Evolutionary conservation across 176 grass and related monocot genomes (phyloP).

Genomic region (Otatea glauca): DNA sequence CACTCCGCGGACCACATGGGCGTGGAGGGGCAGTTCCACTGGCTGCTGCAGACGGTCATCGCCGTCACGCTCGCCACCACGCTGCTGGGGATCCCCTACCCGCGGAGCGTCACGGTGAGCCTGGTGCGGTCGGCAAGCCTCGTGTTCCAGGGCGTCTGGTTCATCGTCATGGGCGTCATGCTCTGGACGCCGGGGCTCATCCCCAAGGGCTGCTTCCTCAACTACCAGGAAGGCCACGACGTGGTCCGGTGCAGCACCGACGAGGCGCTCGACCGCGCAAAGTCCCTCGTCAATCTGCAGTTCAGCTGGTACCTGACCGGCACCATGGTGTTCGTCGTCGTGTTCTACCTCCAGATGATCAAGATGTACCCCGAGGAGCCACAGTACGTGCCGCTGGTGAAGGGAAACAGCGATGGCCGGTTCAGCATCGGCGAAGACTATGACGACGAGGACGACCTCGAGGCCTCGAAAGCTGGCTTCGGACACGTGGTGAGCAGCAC

Average conservation of each 20-base stretch:
- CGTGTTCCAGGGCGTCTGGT: slow-evolving; percentile 83
- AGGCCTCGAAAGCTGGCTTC: slow-evolving; percentile 43
- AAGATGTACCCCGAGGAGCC: slow-evolving; percentile 72
- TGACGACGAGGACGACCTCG: slow-evolving; percentile 69
- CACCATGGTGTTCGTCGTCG: slow-evolving; percentile 59
- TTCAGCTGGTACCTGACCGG: slow-evolving; percentile 87
- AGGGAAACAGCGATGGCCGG: slow-evolving; percentile 5
- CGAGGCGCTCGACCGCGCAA: slow-evolving; percentile 72
- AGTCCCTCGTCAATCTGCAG: slow-evolving; percentile 89
- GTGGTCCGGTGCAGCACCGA: slow-evolving; percentile 74
- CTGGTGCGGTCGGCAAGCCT: slow-evolving; percentile 73
- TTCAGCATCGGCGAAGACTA: slow-evolving; percentile 54
- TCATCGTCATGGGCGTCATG: slow-evolving; percentile 87
- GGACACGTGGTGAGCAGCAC: slow-evolving; percentile 28
- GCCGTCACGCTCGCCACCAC: slow-evolving; percentile 69
- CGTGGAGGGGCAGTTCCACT: slow-evolving; percentile 86
- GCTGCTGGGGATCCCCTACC: slow-evolving; percentile 58
- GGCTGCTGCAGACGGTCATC: slow-evolving; percentile 78
- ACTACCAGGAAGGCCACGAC: slow-evolving; percentile 70
- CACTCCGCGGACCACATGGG: slow-evolving; percentile 91
- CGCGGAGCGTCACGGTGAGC: slow-evolving; percentile 66
- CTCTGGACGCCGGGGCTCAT: slow-evolving; percentile 80
- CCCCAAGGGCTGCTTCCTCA: slow-evolving; percentile 83
- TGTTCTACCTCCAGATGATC: slow-evolving; percentile 59
- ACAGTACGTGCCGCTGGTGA: slow-evolving; percentile 73